A percentile compares a stretch with the other conserved stretches of the same genome.
Conservation (phyloP, 768 basidiomycete species). For the Rhizopogon sp. region DNA sequence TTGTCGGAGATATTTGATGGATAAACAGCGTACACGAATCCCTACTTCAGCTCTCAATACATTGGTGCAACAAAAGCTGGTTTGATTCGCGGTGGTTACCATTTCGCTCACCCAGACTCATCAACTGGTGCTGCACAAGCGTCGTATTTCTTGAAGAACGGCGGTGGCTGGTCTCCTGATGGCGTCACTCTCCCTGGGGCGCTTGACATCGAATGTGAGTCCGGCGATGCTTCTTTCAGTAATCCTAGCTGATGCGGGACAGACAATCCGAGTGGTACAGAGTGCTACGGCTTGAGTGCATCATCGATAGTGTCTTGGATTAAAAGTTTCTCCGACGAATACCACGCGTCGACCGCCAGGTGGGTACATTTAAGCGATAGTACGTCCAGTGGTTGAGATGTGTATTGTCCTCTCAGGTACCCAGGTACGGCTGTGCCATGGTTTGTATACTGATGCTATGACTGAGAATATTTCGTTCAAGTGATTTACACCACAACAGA, state of each 20-base stretch:
- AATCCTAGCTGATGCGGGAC: not conserved
- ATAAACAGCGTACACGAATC: slow-evolving; percentile 20
- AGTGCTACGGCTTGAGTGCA: slow-evolving; percentile 46
- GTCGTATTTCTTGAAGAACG: slow-evolving; percentile 30
- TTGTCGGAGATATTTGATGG: not conserved
- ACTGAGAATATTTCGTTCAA: not conserved
- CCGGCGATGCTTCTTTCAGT: not conserved
- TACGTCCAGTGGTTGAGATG: no score
- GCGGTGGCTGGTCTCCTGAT: slow-evolving; percentile 32
- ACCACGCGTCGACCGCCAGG: slow-evolving; percentile 40
- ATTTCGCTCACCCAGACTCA: slow-evolving; percentile 28
- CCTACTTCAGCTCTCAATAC: slow-evolving; percentile 39
- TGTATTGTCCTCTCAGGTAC: not conserved
- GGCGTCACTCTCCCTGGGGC: slow-evolving; percentile 34
- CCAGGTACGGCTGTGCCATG: slow-evolving; percentile 1
- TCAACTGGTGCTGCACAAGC: slow-evolving; percentile 32
- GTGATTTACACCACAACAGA: slow-evolving; percentile 34
- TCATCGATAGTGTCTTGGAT: slow-evolving; percentile 55
- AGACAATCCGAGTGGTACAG: slow-evolving; percentile 46
- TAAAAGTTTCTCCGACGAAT: slow-evolving; percentile 50
- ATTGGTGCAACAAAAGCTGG: slow-evolving; percentile 26
- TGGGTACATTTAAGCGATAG: slow-evolving; percentile 28
- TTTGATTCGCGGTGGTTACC: slow-evolving; percentile 33
- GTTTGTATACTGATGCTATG: not conserved
- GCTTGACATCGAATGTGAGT: slow-evolving; percentile 33